Evolutionary conservation across 2,329 filamentous ascomycete species (phyloP).

Genomic region (Elsinoe perseae): DNA sequence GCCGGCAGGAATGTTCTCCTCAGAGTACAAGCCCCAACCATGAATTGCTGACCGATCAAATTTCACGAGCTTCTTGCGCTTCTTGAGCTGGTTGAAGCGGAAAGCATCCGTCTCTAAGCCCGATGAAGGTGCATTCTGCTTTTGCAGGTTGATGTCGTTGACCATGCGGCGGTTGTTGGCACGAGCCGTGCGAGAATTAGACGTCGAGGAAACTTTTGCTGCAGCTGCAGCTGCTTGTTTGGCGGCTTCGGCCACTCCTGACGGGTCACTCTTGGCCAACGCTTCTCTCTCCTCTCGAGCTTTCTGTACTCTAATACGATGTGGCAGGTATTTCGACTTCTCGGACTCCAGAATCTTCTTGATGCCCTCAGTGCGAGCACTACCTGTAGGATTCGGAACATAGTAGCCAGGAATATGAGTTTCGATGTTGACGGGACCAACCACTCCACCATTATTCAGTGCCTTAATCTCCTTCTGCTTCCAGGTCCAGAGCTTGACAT

Average conservation of each 20-base stretch:
- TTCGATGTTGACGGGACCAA: slow-evolving; percentile 46
- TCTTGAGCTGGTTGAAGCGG: slow-evolving; percentile 98
- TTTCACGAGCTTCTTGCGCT: slow-evolving; percentile 97
- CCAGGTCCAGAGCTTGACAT: slow-evolving; percentile 59
- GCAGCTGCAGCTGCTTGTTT: slow-evolving; percentile 61
- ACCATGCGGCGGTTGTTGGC: slow-evolving; percentile 92
- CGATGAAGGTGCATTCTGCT: slow-evolving; percentile 62
- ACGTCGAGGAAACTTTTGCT: slow-evolving; percentile 75
- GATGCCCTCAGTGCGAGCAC: slow-evolving; percentile 82
- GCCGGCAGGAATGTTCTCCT: slow-evolving; percentile 93
- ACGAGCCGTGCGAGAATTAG: slow-evolving; percentile 85
- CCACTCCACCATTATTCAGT: slow-evolving; percentile 52
- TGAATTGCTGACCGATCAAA: slow-evolving; percentile 97
- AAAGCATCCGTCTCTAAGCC: slow-evolving; percentile 74
- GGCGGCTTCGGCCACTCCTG: slow-evolving; percentile 57
- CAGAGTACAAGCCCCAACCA: slow-evolving; percentile 96
- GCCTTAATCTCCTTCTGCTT: slow-evolving; percentile 65
- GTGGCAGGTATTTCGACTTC: slow-evolving; percentile 95
- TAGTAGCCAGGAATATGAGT: slow-evolving; percentile 62
- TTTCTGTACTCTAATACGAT: slow-evolving; percentile 93
- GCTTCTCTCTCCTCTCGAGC: slow-evolving; percentile 85
- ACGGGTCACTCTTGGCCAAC: slow-evolving; percentile 56
- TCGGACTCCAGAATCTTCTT: slow-evolving; percentile 96
- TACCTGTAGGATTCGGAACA: slow-evolving; percentile 75
- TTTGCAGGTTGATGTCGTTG: slow-evolving; percentile 91